Conservation (phyloP, 2,329 filamentous ascomycete species). For the Xylariaceae sp. region DNA sequence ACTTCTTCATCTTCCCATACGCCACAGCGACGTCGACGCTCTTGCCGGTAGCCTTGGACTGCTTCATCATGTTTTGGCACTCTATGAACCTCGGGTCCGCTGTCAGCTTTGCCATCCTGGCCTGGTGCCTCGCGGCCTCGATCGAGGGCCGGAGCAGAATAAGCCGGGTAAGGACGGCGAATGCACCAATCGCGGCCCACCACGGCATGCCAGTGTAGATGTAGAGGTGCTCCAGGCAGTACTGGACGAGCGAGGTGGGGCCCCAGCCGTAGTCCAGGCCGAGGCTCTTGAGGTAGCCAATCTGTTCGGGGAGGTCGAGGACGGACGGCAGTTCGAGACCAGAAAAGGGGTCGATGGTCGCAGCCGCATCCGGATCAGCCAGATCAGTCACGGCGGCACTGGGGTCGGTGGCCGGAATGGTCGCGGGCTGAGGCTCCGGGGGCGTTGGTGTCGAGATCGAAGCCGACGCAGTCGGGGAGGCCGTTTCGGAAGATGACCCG, state of each 20-base stretch:
- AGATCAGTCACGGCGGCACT: not conserved
- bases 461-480: no score
- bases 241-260: conserved; percentile 66
- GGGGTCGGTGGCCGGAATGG: conserved; percentile 20
- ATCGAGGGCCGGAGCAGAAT: conserved; percentile 60
- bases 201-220: conserved; percentile 69
- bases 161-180: conserved; percentile 57
- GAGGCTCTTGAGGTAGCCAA: conserved; percentile 75
- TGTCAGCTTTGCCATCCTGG: conserved; percentile 52
- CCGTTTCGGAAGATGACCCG: no score
- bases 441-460: no score
- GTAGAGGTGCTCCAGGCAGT: conserved; percentile 74
- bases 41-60: conserved; percentile 32
- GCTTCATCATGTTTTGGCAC: conserved; percentile 42
- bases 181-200: conserved; percentile 66
- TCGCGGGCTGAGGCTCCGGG: conserved; percentile 3
- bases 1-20: conserved; percentile 36
- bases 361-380: not conserved
- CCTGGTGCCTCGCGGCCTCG: conserved; percentile 51
- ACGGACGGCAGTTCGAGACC: conserved; percentile 33
- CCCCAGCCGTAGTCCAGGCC: conserved; percentile 87
- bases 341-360: conserved; percentile 24
- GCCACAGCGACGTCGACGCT: conserved; percentile 36
- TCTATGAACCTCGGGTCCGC: conserved; percentile 48
- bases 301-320: conserved; percentile 59